phyloP scores from a whole-genome alignment of 2,329 filamentous ascomycete genomes.

The Fusarium humuli region DNA sequence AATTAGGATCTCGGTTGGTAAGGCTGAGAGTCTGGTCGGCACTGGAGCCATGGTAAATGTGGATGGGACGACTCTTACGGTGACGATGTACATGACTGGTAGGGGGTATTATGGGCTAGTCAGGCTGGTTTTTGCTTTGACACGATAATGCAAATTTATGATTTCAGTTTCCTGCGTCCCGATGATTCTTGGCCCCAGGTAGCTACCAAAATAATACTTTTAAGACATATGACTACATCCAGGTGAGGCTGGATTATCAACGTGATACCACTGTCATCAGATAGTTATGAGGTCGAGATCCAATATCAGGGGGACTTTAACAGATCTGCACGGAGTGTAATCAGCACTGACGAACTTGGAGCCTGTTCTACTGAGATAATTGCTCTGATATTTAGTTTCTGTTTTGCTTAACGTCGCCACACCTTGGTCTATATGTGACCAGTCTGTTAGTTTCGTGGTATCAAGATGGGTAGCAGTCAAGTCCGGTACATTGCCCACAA shows the following conservation, averaged over 20 bases:
- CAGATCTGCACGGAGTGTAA: not conserved
- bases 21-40: conserved; percentile 14
- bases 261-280: not conserved
- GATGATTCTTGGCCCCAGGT: not conserved
- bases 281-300: not conserved
- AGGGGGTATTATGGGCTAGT: conserved; percentile 17
- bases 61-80: conserved; percentile 23
- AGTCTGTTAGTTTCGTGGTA: not conserved
- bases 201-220: not conserved
- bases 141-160: conserved; percentile 34
- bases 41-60: conserved; percentile 10
- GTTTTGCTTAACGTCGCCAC: not conserved
- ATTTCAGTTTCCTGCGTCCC: conserved; percentile 20
- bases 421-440: not conserved
- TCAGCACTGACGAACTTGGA: not conserved
- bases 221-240: not conserved
- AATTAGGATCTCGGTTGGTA: conserved; percentile 12
- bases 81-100: conserved; percentile 27
- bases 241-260: not conserved
- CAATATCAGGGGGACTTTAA: not conserved
- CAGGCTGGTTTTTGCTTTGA: conserved; percentile 39
- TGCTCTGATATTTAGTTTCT: not conserved
- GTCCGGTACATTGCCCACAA: conserved; percentile 1
- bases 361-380: not conserved
- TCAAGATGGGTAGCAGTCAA: not conserved